These are phyloP conservation scores for Phoenix roebelenii DNA, from an alignment of 176 grass and related monocot genomes.

Conservation along the genomic window DNA sequence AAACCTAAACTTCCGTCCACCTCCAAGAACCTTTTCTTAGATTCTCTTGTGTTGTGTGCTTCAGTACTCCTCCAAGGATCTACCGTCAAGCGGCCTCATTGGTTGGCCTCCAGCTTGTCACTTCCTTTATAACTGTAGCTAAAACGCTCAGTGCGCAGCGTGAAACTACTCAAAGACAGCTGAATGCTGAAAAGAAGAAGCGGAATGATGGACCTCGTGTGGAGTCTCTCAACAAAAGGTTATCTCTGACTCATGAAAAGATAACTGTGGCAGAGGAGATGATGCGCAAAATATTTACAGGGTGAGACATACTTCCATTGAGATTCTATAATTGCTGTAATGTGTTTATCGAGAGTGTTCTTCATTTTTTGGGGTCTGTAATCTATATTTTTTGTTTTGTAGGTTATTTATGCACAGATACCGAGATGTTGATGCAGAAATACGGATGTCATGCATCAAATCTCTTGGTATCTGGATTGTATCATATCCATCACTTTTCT, in stretches of 20 bases:
- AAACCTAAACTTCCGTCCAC: neutral
- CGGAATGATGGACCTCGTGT: constrained; percentile 65
- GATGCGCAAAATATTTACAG: constrained; percentile 87
- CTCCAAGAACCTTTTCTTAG: too few relatives aligned
- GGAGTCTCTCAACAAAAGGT: constrained; percentile 83
- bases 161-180: constrained; percentile 89
- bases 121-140: constrained; percentile 81
- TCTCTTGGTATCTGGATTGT: constrained; percentile 91
- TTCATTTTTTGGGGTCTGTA: neutral
- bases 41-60: constrained; percentile 5
- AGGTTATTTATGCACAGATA: constrained; percentile 99
- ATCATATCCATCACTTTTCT: constrained; percentile 91
- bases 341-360: constrained; percentile 1
- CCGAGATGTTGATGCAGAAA: constrained; percentile 94
- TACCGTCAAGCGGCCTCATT: constrained; percentile 83
- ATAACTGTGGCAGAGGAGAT: constrained; percentile 77
- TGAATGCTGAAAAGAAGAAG: constrained; percentile 95
- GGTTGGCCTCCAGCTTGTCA: constrained; percentile 87
- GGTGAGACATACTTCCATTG: constrained; percentile 44
- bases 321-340: neutral
- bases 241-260: constrained; percentile 71
- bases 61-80: constrained; percentile 89
- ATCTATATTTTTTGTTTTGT: constrained; percentile 6
- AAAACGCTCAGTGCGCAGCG: constrained; percentile 85
- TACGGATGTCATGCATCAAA: constrained; percentile 74